These are phyloP conservation scores for Ilex aquifolium DNA, from an alignment of 257 asterid genomes.

Conservation along the genomic window DNA sequence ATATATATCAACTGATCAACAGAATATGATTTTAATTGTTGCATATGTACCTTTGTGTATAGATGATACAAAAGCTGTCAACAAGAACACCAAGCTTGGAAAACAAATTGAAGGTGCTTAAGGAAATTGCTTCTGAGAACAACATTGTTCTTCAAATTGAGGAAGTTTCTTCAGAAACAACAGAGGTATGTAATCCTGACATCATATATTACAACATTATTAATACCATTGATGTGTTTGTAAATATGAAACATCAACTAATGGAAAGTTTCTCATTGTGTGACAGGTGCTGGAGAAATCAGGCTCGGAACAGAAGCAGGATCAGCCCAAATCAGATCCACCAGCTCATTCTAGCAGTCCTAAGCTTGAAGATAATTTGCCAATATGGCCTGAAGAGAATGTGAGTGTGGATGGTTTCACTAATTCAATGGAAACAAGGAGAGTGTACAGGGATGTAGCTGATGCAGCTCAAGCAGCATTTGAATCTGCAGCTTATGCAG, in stretches of 20 bases:
- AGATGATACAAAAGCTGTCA: constrained; percentile 81
- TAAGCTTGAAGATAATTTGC: constrained; percentile 9
- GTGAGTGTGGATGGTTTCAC: constrained; percentile 18
- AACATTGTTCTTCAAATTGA: constrained; percentile 49
- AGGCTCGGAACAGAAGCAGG: constrained; percentile 11
- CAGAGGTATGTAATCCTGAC: constrained; percentile 24
- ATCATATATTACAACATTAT: too few species aligned
- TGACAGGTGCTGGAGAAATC: constrained; percentile 22
- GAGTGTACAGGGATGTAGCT: constrained; percentile 70
- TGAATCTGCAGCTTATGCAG: constrained; percentile 87
- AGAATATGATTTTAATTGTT: background rate
- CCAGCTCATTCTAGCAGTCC: constrained; percentile 15
- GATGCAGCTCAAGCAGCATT: constrained; percentile 96
- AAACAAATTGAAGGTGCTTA: constrained; percentile 44
- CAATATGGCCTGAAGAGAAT: constrained; percentile 1
- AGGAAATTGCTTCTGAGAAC: constrained; percentile 65
- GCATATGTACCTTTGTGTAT: background rate
- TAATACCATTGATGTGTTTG: too few species aligned
- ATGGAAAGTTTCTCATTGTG: background rate
- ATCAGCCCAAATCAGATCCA: constrained; percentile 4
- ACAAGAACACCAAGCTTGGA: constrained; percentile 66
- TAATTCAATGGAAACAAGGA: constrained; percentile 20
- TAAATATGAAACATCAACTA: background rate
- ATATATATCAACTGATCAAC: background rate
- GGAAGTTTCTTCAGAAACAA: constrained; percentile 15